Percentiles rank a stretch among this genome's conserved stretches.
Conservation (phyloP, 2,329 filamentous ascomycete genomes). For the Colletotrichum tofieldiae region DNA sequence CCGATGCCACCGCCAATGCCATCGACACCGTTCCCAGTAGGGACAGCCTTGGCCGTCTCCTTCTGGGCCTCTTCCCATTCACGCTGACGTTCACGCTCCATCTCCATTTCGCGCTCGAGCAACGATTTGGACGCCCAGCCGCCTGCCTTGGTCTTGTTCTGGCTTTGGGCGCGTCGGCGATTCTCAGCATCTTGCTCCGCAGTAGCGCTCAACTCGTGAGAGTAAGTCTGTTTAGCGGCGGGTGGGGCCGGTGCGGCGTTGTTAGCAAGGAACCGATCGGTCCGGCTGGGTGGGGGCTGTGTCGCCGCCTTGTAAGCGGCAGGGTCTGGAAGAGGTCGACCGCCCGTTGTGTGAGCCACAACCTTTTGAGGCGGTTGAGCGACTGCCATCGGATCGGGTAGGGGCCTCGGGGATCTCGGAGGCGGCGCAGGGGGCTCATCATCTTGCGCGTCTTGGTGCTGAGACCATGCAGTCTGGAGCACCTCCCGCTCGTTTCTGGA, state of each 20-base stretch:
- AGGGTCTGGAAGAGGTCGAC: conserved; percentile 70
- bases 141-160: conserved; percentile 73
- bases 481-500: conserved; percentile 75
- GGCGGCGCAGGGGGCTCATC: conserved; percentile 46
- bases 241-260: conserved; percentile 64
- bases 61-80: conserved; percentile 87
- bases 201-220: conserved; percentile 69
- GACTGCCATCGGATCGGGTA: conserved; percentile 56
- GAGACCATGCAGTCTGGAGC: conserved; percentile 68
- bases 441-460: conserved; percentile 56
- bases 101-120: conserved; percentile 85
- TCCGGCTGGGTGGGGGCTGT: conserved; percentile 59
- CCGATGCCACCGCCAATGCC: conserved; percentile 78
- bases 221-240: conserved; percentile 65
- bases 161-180: conserved; percentile 70
- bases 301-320: conserved; percentile 49
- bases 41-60: conserved; percentile 70
- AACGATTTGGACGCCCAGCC: conserved; percentile 79
- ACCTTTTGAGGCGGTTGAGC: conserved; percentile 49
- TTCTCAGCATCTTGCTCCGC: conserved; percentile 76
- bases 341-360: conserved; percentile 57
- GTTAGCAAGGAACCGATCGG: conserved; percentile 70
- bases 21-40: conserved; percentile 68
- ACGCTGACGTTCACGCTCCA: conserved; percentile 81
- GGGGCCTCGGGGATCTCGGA: conserved; percentile 54